phyloP scores from a whole-genome alignment of 2,329 filamentous ascomycete species.

The Talaromyces sp. region DNA sequence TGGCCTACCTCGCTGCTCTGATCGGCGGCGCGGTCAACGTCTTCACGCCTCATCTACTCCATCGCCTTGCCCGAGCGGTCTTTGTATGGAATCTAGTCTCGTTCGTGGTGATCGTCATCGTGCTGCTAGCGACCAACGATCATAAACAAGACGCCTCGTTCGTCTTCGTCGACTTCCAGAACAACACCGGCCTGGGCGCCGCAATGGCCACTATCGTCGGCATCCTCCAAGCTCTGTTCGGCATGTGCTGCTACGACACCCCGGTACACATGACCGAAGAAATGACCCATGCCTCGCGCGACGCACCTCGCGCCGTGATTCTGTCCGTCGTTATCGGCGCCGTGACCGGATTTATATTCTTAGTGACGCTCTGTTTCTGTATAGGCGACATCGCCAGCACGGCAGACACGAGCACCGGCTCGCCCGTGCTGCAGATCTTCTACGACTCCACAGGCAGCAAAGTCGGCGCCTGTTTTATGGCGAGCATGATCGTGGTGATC shows the following conservation, averaged over 20 bases:
- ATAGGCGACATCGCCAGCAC: constrained; percentile 50
- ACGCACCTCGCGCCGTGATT: constrained; percentile 50
- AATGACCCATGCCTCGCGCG: constrained; percentile 49
- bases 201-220: constrained; percentile 53
- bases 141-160: constrained; percentile 54
- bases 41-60: constrained; percentile 49
- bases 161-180: constrained; percentile 55
- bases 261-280: constrained; percentile 56
- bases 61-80: constrained; percentile 50
- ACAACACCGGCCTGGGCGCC: constrained; percentile 51
- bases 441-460: constrained; percentile 48
- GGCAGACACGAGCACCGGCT: constrained; percentile 45
- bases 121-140: constrained; percentile 52
- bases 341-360: constrained; percentile 48
- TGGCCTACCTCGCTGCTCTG: constrained; percentile 49
- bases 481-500: constrained; percentile 50
- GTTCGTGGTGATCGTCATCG: constrained; percentile 52
- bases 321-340: constrained; percentile 45
- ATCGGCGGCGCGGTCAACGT: constrained; percentile 49
- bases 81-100: constrained; percentile 53
- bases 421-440: constrained; percentile 53
- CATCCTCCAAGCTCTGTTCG: constrained; percentile 53
- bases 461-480: constrained; percentile 44
- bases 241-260: constrained; percentile 51
- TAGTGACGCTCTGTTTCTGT: constrained; percentile 51